Conservation (phyloP, 352 stramenopile species). For the Pythium aquatile region DNA sequence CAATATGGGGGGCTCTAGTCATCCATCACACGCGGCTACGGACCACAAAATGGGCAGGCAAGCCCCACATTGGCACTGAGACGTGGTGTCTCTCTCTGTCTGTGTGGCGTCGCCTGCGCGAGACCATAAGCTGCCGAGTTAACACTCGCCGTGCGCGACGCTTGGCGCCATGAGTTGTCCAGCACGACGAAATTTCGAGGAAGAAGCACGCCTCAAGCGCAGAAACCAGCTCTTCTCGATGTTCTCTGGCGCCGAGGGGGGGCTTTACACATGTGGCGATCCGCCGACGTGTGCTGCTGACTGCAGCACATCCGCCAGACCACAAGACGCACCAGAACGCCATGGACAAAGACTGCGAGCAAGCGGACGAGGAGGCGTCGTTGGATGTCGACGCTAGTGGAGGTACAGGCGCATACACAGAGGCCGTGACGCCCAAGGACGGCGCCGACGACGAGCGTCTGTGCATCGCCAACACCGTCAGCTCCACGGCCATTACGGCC, state of each 20-base stretch:
- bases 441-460: neutral
- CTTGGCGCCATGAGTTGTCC: slow-evolving; percentile 2
- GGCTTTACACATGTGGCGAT: neutral
- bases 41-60: neutral
- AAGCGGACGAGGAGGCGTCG: neutral
- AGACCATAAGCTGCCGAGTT: neutral
- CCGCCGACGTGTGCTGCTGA: neutral
- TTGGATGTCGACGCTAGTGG: neutral
- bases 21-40: no score
- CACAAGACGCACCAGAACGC: neutral
- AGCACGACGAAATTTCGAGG: neutral
- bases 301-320: neutral
- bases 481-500: slow-evolving; percentile 14
- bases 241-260: neutral
- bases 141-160: neutral
- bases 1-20: neutral
- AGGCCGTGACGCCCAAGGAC: slow-evolving; percentile 26
- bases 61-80: neutral
- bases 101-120: neutral
- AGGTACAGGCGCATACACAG: neutral
- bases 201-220: neutral
- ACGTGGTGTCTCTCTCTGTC: neutral
- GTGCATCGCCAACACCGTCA: slow-evolving; percentile 4
- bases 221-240: neutral
- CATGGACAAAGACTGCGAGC: neutral